Evolutionary conservation across 1,284 basidiomycete genomes (phyloP).

Genomic region (Microbotryum lychnidis-dioicae): DNA sequence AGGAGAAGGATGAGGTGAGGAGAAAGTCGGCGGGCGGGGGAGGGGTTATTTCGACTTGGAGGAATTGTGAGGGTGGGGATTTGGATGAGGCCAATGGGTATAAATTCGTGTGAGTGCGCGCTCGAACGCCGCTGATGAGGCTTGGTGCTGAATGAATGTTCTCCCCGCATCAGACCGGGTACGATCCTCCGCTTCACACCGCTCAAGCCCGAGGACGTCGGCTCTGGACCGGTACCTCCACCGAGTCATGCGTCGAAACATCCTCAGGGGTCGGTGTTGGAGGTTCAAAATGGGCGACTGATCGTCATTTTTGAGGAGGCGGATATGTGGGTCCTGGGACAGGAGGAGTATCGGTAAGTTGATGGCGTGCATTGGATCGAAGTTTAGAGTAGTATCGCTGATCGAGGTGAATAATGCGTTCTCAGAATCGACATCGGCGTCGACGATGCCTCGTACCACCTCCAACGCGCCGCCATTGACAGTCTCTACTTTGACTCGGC

Average conservation of each 20-base stretch:
- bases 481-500: slow-evolving; percentile 23
- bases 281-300: slow-evolving; percentile 14
- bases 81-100: slow-evolving; percentile 11
- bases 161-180: slow-evolving; percentile 1
- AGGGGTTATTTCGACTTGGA: neutral
- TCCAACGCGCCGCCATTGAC: slow-evolving; percentile 18
- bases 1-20: slow-evolving; percentile 4
- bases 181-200: slow-evolving; percentile 19
- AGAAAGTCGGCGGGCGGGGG: neutral
- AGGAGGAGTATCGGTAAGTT: slow-evolving; percentile 21
- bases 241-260: neutral
- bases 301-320: slow-evolving; percentile 21
- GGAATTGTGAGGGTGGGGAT: neutral
- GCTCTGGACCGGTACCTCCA: neutral
- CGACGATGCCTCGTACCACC: slow-evolving; percentile 13
- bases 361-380: neutral
- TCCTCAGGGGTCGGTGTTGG: slow-evolving; percentile 19
- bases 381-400: too few relatives aligned
- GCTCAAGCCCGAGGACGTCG: neutral
- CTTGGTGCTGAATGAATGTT: too few relatives aligned
- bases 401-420: too few relatives aligned
- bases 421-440: slow-evolving; percentile 27
- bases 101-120: slow-evolving; percentile 10
- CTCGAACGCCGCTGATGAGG: too few relatives aligned
- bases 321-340: slow-evolving; percentile 18